Percentiles rank a stretch among this genome's conserved stretches.
Conservation (phyloP, 768 basidiomycete species). For the Melanogaster broomeanus region DNA sequence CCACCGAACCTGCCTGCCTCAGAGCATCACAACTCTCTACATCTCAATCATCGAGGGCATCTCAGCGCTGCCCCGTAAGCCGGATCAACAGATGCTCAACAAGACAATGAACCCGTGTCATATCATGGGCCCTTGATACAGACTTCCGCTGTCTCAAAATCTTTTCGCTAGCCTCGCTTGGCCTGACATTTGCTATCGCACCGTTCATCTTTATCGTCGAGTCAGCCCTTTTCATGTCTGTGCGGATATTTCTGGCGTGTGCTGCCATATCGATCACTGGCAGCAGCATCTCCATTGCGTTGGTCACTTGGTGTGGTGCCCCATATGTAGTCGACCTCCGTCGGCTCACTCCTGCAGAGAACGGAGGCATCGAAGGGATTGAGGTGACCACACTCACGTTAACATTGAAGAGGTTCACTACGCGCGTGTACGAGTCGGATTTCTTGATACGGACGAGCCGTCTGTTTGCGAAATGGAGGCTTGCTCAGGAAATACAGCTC, state of each 20-base stretch:
- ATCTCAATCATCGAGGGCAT: slow-evolving; percentile 12
- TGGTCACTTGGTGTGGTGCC: slow-evolving; percentile 69
- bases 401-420: slow-evolving; percentile 57
- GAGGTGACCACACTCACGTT: slow-evolving; percentile 73
- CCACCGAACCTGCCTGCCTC: not conserved
- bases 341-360: slow-evolving; percentile 45
- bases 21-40: not conserved
- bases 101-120: slow-evolving; percentile 18
- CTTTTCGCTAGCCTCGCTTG: slow-evolving; percentile 80
- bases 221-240: slow-evolving; percentile 68
- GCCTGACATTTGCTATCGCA: slow-evolving; percentile 63
- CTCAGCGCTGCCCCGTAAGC: slow-evolving; percentile 5
- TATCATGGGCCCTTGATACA: slow-evolving; percentile 73
- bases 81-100: slow-evolving; percentile 1
- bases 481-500: too few relatives aligned
- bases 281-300: slow-evolving; percentile 71
- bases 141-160: slow-evolving; percentile 76
- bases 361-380: slow-evolving; percentile 51
- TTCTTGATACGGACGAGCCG: slow-evolving; percentile 68
- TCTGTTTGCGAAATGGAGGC: slow-evolving; percentile 81
- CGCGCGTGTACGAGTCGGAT: slow-evolving; percentile 72
- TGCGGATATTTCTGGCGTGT: slow-evolving; percentile 64
- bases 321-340: slow-evolving; percentile 74
- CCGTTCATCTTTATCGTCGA: slow-evolving; percentile 86
- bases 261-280: slow-evolving; percentile 74